Evolutionary conservation across 768 basidiomycete genomes (phyloP).

Genomic region (Lyophyllum decastes): DNA sequence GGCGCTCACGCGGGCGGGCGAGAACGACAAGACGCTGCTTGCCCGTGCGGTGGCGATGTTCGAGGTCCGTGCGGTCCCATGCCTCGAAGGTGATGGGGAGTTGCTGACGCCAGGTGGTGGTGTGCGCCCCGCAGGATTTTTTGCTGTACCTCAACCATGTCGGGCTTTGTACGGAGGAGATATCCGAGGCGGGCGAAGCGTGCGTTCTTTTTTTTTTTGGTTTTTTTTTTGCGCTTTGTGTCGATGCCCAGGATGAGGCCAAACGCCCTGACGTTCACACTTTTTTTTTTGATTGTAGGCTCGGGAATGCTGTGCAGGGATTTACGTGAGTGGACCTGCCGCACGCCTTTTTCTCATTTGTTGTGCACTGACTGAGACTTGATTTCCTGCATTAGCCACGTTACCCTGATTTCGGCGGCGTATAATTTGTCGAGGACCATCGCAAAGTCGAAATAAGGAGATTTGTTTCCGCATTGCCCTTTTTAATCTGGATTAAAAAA

Average conservation of each 20-base stretch:
- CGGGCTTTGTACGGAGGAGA: slow-evolving; percentile 84
- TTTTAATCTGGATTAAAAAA: too few species aligned
- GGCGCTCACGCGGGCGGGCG: slow-evolving; percentile 85
- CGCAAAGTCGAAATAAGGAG: slow-evolving; percentile 16
- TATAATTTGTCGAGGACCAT: slow-evolving; percentile 78
- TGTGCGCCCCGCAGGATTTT: slow-evolving; percentile 61
- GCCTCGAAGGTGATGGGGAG: not conserved
- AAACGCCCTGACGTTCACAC: too few species aligned
- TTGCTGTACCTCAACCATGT: slow-evolving; percentile 85
- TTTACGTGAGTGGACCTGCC: slow-evolving; percentile 80
- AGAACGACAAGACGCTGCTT: slow-evolving; percentile 69
- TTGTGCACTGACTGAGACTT: too few species aligned
- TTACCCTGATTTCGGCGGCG: slow-evolving; percentile 83
- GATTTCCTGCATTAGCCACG: too few species aligned
- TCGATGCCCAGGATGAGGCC: too few species aligned
- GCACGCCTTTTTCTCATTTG: not conserved
- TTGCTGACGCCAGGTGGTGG: not conserved
- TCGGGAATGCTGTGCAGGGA: slow-evolving; percentile 88
- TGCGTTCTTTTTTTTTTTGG: slow-evolving; percentile 32
- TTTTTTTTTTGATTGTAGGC: too few species aligned
- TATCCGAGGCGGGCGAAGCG: slow-evolving; percentile 85
- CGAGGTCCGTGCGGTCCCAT: slow-evolving; percentile 57
- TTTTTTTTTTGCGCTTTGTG: too few species aligned
- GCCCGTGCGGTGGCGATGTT: slow-evolving; percentile 82
- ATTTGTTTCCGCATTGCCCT: too few species aligned